These are phyloP conservation scores for Moricandia arvensis DNA, from an alignment of 345 rosid genomes.

Conservation along the genomic window DNA sequence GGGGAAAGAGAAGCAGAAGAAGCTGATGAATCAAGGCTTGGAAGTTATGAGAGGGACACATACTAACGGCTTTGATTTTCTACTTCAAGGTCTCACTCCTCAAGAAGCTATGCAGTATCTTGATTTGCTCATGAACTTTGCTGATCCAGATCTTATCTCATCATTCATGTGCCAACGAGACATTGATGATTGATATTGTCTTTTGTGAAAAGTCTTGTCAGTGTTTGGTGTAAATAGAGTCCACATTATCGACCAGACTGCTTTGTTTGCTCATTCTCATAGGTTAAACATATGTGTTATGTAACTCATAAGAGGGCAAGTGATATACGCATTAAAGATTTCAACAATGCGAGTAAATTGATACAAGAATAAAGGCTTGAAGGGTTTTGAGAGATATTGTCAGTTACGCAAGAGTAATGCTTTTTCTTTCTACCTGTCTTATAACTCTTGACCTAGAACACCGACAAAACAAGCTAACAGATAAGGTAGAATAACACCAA, in stretches of 20 bases:
- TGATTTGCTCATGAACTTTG: constrained; percentile 48
- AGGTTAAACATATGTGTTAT: neutral
- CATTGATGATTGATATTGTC: constrained; percentile 8
- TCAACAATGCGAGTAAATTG: too few relatives aligned
- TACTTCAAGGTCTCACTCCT: constrained; percentile 60
- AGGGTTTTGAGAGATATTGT: too few relatives aligned
- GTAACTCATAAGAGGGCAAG: neutral
- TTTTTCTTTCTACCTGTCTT: too few relatives aligned
- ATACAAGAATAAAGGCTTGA: too few relatives aligned
- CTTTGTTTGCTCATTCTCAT: constrained; percentile 9
- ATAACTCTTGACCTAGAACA: neutral
- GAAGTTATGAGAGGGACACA: constrained; percentile 59
- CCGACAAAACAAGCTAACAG: constrained; percentile 26
- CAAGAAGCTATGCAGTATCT: constrained; percentile 64
- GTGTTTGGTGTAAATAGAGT: constrained; percentile 31
- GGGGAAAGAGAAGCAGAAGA: constrained; percentile 51
- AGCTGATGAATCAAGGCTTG: constrained; percentile 48
- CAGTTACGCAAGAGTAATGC: too few relatives aligned
- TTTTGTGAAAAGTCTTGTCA: neutral
- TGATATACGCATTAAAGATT: neutral
- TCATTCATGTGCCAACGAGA: constrained; percentile 15
- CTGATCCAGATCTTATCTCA: constrained; percentile 36
- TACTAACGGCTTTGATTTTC: constrained; percentile 46
- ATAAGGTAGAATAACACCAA: neutral
- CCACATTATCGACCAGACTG: constrained; percentile 2